Evolutionary conservation across 2,329 filamentous ascomycete species (phyloP), one percentile per base, ranked within the genome.

Genomic region (Beauveria caledonica): DNA sequence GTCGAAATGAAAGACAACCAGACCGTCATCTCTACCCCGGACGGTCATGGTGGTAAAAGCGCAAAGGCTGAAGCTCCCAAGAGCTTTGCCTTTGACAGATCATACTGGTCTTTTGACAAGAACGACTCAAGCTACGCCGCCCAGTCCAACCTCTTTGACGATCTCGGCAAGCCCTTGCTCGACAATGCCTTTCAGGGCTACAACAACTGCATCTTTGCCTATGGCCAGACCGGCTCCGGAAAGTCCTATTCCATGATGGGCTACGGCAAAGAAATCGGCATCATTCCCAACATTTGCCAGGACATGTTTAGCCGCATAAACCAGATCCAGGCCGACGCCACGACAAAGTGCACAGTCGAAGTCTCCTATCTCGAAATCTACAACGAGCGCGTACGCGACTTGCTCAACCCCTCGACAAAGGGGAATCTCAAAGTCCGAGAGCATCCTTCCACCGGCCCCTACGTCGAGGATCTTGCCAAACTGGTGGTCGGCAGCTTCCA

Each of bases 191-290:
- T 99, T 72, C 86, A 93, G 69, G 94, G 94, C 49, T 99, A 97
- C 79, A 97, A 99, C 80, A 99, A 97, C 75, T 99, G 94, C 80
- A 99, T 99, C 70, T 99, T 99, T 72, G 94, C 94, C 15, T 99
- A 99, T 72, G 94, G 94, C 19, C 94, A 99, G 78, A 99, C 94
- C 2, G 94, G 94, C 66, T 97, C 94, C 1, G 94, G 94, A 75
- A 99, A 99, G 77, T 97, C 92, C 17, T 99, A 99, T 75, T 97
- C 92, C 36, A 99, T 99, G 93, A 99, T 99, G 94, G 94, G 94
- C 53, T 99, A 97, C 76, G 94, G 94, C 58, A 88, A 93, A 69
- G 93, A 99, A 70, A 84, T 92, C 61, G 94, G 94, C 73, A 94
- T 99, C 64, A 97, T 97, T 64, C 94, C 95, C 50, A 89, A 86